Evolutionary conservation across 225 moss, liverwort and hornwort genomes (phyloP).

Genomic region (Pleurozium schreberi): DNA sequence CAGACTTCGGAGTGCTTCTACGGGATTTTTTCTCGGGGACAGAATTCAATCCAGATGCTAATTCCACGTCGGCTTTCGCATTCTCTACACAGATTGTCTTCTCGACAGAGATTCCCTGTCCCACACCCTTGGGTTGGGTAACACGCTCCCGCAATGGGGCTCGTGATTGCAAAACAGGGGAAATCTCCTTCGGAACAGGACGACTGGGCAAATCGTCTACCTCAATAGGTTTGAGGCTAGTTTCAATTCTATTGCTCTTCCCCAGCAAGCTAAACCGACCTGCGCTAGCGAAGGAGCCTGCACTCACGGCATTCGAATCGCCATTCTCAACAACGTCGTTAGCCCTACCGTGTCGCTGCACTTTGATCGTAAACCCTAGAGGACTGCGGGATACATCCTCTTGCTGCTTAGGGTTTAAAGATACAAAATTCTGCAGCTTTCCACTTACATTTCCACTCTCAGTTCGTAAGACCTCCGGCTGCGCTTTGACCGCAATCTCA

Average conservation of each 20-base stretch:
- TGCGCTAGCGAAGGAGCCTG: conserved; percentile 29
- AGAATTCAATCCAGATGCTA: background rate
- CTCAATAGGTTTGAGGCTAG: background rate
- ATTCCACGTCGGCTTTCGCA: background rate
- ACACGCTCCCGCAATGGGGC: background rate
- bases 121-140: background rate
- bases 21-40: background rate
- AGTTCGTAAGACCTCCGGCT: background rate
- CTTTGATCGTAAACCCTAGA: conserved; percentile 31
- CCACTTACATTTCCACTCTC: background rate
- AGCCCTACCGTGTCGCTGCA: conserved; percentile 34
- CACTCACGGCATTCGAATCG: conserved; percentile 14
- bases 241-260: conserved; percentile 1
- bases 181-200: background rate
- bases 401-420: background rate
- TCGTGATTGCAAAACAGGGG: background rate
- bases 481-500: background rate
- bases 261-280: conserved; percentile 29
- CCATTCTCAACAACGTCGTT: background rate
- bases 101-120: background rate
- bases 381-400: background rate
- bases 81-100: background rate
- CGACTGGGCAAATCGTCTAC: background rate
- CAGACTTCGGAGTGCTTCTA: background rate
- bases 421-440: background rate